phyloP scores from a whole-genome alignment of 2,329 filamentous ascomycete species.

The Microdochium paspali region DNA sequence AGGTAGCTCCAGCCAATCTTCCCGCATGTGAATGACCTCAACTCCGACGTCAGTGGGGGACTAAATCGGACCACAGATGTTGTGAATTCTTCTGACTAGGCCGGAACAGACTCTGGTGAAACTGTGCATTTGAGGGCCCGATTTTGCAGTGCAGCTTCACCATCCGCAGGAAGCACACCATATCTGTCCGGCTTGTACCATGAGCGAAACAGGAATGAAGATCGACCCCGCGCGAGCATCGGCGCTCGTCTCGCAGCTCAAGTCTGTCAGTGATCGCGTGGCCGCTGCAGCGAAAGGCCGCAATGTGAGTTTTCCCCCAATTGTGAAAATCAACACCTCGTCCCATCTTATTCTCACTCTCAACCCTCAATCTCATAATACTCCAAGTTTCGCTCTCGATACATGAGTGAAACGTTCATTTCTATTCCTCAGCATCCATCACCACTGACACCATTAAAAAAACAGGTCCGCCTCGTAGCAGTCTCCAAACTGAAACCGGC shows the following conservation, averaged over 20 bases:
- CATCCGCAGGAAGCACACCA: no score
- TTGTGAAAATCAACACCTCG: slow-evolving; percentile 1
- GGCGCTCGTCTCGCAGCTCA: slow-evolving; percentile 52
- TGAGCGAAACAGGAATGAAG: slow-evolving; percentile 45
- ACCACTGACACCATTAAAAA: no score
- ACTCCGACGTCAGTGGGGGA: background rate
- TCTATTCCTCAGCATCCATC: no score
- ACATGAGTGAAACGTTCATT: background rate
- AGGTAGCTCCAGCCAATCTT: background rate
- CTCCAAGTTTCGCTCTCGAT: no score
- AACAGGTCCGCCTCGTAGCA: slow-evolving; percentile 74
- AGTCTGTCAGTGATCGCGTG: slow-evolving; percentile 49
- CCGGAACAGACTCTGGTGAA: no score
- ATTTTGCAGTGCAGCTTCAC: no score
- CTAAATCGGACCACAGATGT: no score
- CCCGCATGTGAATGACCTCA: background rate
- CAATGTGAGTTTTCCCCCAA: slow-evolving; percentile 32
- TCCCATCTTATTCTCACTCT: slow-evolving; percentile 6
- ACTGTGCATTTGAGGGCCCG: no score
- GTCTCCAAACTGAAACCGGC: slow-evolving; percentile 95
- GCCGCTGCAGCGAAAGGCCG: slow-evolving; percentile 40
- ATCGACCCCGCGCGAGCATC: slow-evolving; percentile 52
- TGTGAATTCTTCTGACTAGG: no score
- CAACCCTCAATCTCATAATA: slow-evolving; percentile 6
- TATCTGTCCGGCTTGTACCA: no score